Evolutionary conservation across 495 filamentous ascomycete species (phyloP).

Genomic region (Hypoxylon lienhwacheense): DNA sequence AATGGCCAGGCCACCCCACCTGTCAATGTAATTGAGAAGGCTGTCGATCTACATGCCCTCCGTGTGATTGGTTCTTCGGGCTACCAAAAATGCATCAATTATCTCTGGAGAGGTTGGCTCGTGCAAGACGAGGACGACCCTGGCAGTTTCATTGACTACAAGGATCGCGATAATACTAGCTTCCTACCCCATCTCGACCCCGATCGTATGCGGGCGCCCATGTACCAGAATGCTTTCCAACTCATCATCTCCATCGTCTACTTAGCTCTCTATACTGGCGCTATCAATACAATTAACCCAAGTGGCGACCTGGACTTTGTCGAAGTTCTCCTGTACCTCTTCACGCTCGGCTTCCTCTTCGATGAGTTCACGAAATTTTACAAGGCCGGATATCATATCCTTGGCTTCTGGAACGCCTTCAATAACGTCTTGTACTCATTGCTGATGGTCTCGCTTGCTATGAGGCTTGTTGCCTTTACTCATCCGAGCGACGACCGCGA

Average conservation of each 20-base stretch:
- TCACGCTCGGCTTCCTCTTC: slow-evolving; percentile 89
- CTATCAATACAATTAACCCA: slow-evolving; percentile 87
- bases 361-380: slow-evolving; percentile 87
- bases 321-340: slow-evolving; percentile 82
- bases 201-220: slow-evolving; percentile 86
- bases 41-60: slow-evolving; percentile 89
- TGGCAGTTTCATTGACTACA: slow-evolving; percentile 80
- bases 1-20: slow-evolving; percentile 71
- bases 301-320: slow-evolving; percentile 77
- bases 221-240: slow-evolving; percentile 89
- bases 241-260: slow-evolving; percentile 82
- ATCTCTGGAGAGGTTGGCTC: slow-evolving; percentile 96
- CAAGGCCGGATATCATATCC: slow-evolving; percentile 85
- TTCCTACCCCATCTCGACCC: slow-evolving; percentile 87
- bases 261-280: slow-evolving; percentile 79
- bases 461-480: slow-evolving; percentile 74
- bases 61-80: slow-evolving; percentile 84
- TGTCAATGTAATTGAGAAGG: slow-evolving; percentile 84
- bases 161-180: slow-evolving; percentile 67
- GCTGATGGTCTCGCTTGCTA: slow-evolving; percentile 71
- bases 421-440: slow-evolving; percentile 80
- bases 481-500: slow-evolving; percentile 57
- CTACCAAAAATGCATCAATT: slow-evolving; percentile 91
- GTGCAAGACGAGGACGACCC: slow-evolving; percentile 90
- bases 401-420: slow-evolving; percentile 95